These are phyloP conservation scores for Chlamydomonas eustigma DNA, from an alignment of 139 green algal species.

Conservation along the genomic window DNA sequence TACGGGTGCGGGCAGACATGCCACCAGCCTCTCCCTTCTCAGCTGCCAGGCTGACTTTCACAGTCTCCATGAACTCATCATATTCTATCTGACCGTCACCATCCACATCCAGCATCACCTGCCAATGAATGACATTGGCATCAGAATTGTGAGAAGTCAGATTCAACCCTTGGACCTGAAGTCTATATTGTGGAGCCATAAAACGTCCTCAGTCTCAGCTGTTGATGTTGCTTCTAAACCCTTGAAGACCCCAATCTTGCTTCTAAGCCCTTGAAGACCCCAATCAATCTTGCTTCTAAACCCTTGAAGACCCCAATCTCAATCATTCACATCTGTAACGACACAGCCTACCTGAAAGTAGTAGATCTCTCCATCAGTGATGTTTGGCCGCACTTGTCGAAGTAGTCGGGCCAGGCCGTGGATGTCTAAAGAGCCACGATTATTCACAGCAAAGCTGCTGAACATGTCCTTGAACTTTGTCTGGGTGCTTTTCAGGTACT, in stretches of 20 bases:
- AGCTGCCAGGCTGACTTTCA: constrained; percentile 18
- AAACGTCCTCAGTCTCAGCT: too few relatives aligned
- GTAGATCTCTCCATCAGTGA: constrained; percentile 21
- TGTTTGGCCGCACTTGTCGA: constrained; percentile 25
- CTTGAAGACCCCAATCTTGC: too few relatives aligned
- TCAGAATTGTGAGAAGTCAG: too few relatives aligned
- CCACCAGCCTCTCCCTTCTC: constrained; percentile 7
- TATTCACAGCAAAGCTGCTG: constrained; percentile 14
- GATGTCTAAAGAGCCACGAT: constrained; percentile 25
- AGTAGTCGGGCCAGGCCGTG: constrained; percentile 33
- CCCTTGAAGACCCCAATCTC: too few relatives aligned
- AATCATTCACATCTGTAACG: too few relatives aligned
- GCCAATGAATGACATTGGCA: too few relatives aligned
- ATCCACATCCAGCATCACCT: constrained; percentile 40
- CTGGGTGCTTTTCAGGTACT: constrained; percentile 2
- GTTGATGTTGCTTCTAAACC: too few relatives aligned
- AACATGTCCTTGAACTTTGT: constrained; percentile 20
- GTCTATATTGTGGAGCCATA: too few relatives aligned
- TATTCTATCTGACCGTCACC: constrained; percentile 32
- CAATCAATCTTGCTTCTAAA: too few relatives aligned
- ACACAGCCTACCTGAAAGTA: constrained; percentile 50
- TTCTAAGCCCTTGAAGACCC: too few relatives aligned
- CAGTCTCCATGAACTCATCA: constrained; percentile 31
- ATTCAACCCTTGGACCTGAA: too few relatives aligned
- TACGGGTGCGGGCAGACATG: background rate